Evolutionary conservation across 805 yeast species (phyloP).

Genomic region (Priceomyces castillae): DNA sequence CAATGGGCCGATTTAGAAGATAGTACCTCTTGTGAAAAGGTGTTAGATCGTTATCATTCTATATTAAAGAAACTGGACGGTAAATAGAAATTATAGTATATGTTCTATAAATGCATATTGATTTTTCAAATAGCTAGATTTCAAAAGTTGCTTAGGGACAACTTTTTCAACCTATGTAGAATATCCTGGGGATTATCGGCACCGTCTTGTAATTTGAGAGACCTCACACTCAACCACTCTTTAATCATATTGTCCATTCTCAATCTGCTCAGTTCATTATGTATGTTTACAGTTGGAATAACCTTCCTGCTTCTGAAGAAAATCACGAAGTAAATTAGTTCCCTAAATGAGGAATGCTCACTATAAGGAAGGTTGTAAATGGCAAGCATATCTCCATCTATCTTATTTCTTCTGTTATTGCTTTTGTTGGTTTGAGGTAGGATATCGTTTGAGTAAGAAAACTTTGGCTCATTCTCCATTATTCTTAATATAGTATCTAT

Average conservation of each 20-base stretch:
- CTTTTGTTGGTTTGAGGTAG: constrained; percentile 22
- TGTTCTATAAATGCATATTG: background rate
- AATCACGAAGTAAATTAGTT: constrained; percentile 63
- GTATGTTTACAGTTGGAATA: constrained; percentile 75
- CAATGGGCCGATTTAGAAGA: constrained; percentile 56
- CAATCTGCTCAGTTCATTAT: constrained; percentile 19
- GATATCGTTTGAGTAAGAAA: constrained; percentile 27
- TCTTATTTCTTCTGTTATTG: constrained; percentile 10
- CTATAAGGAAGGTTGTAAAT: constrained; percentile 78
- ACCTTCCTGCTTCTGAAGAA: constrained; percentile 49
- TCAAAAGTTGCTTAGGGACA: constrained; percentile 6
- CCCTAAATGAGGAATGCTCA: constrained; percentile 90
- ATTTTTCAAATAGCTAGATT: background rate
- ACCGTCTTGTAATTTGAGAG: constrained; percentile 10
- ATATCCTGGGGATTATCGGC: background rate
- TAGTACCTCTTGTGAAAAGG: constrained; percentile 51
- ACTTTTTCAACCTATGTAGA: constrained; percentile 6
- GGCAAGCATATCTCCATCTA: constrained; percentile 29
- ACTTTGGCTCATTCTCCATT: constrained; percentile 18
- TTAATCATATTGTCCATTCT: constrained; percentile 33
- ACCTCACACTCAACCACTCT: constrained; percentile 26
- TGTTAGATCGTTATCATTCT: constrained; percentile 30
- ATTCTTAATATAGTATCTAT: constrained; percentile 10
- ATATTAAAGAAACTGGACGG: constrained; percentile 5
- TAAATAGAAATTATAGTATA: background rate